Base-by-base conservation (phyloP, 2,329 filamentous ascomycete genomes). In the Didymella segeticola region DNA sequence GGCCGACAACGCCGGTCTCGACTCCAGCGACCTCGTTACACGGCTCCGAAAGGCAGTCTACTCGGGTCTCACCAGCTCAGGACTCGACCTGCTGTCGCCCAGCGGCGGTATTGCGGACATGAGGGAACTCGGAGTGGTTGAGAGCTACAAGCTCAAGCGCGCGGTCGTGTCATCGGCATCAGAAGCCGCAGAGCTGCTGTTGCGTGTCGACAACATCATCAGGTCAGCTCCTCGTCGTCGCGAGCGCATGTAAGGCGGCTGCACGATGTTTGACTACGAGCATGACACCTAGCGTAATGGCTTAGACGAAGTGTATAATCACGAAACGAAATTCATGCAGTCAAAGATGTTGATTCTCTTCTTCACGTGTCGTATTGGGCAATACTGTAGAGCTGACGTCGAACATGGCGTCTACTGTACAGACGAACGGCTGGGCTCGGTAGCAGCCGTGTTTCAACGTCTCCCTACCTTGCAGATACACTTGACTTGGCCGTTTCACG, bases 181-280 rank as follows among this genome's bases (percentile, higher is more conserved):
- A 53, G 95, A 99, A 79, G 95, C 95, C 59, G 93, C 95, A 62
- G 95, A 99, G 90, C 82, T 98, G 62, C 84, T 99, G 60, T 82
- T 99, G 62, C 86, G 95, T 73, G 95, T 99, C 46, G 95, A 99
- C 79, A 95, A 98, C 77, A 99, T 99, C 75, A 98, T 99, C 75
- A 88, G 93, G 58, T 90, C 91, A 45, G 95, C 95, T 46, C 95
- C 95, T 47, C 83, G 95, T 74, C 87, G 85, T 78, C 83, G 91
- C 59, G 89, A 93, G 76, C 85, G 90, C 67, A 88, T 89, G 82
- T 90, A 79, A 79, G 58, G 54, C 43, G 30, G 36, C 53, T 46
- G 42, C 12, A 49, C n/a, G 27, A 46, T 19, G 25, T 36, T 34
- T 38, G 29, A 38, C 43, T 42, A 47, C 47, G 31, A 57, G 54